Evolutionary conservation across 2,329 filamentous ascomycete species (phyloP).

Genomic region (Aspergillus latus): DNA sequence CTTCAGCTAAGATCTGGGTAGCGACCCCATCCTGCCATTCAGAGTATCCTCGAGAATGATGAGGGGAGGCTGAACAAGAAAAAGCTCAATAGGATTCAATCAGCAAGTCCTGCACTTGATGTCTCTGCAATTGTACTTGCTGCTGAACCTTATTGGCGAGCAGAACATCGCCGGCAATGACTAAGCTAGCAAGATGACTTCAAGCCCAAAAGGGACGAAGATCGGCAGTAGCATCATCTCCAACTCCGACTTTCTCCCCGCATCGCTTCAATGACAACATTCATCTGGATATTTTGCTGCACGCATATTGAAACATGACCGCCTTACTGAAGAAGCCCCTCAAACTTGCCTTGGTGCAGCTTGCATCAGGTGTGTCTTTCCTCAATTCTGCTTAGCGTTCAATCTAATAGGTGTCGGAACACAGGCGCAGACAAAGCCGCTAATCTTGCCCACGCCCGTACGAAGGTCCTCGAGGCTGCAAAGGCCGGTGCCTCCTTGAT

Average conservation of each 20-base stretch:
- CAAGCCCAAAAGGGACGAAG: background rate
- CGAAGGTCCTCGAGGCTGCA: slow-evolving; percentile 80
- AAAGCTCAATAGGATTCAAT: background rate
- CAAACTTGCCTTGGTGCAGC: slow-evolving; percentile 78
- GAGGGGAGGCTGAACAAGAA: background rate
- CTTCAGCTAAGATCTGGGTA: background rate
- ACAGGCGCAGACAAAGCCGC: slow-evolving; percentile 73
- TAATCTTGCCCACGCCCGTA: slow-evolving; percentile 78
- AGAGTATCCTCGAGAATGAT: background rate
- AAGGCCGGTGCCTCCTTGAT: slow-evolving; percentile 75
- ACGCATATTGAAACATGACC: slow-evolving; percentile 37
- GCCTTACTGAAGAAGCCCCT: slow-evolving; percentile 70
- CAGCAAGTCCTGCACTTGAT: background rate
- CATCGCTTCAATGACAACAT: background rate
- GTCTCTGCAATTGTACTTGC: background rate
- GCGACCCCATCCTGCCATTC: background rate
- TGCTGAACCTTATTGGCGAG: background rate
- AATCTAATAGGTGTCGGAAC: background rate
- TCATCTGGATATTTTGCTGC: background rate
- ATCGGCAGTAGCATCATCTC: slow-evolving; percentile 2
- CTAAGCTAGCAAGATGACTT: background rate
- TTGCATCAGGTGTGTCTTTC: slow-evolving; percentile 62
- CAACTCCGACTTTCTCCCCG: slow-evolving; percentile 1
- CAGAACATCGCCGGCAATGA: background rate
- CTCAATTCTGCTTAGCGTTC: background rate